Evolutionary conservation across 2,329 filamentous ascomycete genomes (phyloP), one percentile per base, ranked within the genome.

Genomic region (Phoma herbarum): DNA sequence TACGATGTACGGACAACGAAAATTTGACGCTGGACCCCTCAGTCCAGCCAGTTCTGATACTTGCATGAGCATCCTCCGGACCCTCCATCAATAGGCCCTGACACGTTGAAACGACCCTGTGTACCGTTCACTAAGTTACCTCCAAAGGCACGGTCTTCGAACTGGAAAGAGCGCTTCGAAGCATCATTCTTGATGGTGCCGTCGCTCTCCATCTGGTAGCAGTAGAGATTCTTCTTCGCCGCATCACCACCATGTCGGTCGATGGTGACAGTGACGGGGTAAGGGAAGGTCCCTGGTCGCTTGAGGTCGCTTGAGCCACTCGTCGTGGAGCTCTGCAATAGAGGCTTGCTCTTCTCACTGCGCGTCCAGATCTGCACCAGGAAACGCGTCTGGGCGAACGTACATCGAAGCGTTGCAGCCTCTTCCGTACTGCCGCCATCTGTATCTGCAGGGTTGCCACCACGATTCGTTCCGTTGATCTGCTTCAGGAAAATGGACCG

Each of bases 401-500:
- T 87, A 67, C 85, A 87, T 26, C 82, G 77, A 5, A 81, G 71
- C 2, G 73, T 77, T 3, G 85, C 83, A 23, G 80, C 74, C 4
- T 77, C 71, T 58, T 81, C 76, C 9, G 74, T 74, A 2, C 80
- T 78, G 1, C 85, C 85, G 26, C 85, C 85, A 46, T 84, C 75
- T 9, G 71, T 60, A 60, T 85, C 83, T n/a, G 78, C 78, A 3
- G 80, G 70, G 3, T 77, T 72, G 9, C 78, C 73, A 37, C 78
- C 78, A 10, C 70, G 72, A 33, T 74, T 75, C 23, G 65, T 70
- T 31, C 81, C 81, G 62, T 84, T 83, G 57, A 86, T 79, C 16
- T 86, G 88, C 66, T 88, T 87, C 61, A 96, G 82, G 80, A 94
- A 96, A 63, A 96, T 91, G 9, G 89, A 90, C 64, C 93, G 91